phyloP scores from a whole-genome alignment of 192 early-diverging fungal species.

The Haplosporangium gracile region DNA sequence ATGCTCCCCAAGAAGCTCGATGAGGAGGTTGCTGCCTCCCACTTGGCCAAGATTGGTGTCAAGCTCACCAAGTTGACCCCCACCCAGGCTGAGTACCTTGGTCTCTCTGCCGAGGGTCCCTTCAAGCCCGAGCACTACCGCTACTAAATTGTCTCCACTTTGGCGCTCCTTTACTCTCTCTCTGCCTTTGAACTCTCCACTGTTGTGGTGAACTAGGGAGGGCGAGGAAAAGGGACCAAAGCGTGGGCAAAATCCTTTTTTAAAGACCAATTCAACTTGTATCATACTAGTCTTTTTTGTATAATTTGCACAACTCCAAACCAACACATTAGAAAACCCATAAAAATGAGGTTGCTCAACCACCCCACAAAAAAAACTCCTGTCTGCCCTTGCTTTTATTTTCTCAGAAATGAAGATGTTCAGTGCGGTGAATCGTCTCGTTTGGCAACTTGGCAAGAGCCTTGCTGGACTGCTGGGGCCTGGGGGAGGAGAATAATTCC shows the following conservation, averaged over 20 bases:
- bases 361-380: not conserved
- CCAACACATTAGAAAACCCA: not conserved
- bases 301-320: not conserved
- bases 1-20: slow-evolving; percentile 99
- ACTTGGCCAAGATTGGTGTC: slow-evolving; percentile 95
- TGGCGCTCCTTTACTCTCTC: not conserved
- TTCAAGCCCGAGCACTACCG: slow-evolving; percentile 99
- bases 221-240: not conserved
- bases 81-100: slow-evolving; percentile 81
- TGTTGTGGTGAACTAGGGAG: not conserved
- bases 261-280: slow-evolving; percentile 35
- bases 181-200: not conserved
- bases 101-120: slow-evolving; percentile 85
- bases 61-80: slow-evolving; percentile 88
- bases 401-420: too few species aligned
- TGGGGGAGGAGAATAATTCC: too few species aligned
- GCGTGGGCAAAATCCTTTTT: not conserved
- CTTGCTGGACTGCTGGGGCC: too few species aligned
- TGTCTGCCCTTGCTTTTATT: too few species aligned
- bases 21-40: slow-evolving; percentile 98
- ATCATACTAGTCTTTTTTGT: slow-evolving; percentile 19
- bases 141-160: slow-evolving; percentile 62
- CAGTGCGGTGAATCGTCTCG: too few species aligned
- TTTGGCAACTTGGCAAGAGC: too few species aligned
- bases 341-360: slow-evolving; percentile 12